A percentile compares a stretch with the other conserved stretches of the same genome.
phyloP scores from a whole-genome alignment of 2,329 filamentous ascomycete species.

The Fusarium domesticum region DNA sequence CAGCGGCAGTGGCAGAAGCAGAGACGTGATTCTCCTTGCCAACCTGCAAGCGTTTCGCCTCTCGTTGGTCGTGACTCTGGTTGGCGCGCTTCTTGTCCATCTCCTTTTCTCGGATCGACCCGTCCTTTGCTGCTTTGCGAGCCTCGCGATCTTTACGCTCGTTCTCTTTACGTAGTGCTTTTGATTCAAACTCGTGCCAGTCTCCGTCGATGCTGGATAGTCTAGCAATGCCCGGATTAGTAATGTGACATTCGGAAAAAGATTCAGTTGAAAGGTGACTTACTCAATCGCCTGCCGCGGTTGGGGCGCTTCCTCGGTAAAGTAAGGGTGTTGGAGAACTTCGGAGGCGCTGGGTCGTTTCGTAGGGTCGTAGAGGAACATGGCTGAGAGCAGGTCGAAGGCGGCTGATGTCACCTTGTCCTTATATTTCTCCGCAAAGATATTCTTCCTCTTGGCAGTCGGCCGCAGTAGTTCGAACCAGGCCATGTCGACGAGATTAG shows the following conservation, averaged over 20 bases:
- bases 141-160: conserved; percentile 62
- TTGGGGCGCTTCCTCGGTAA: conserved; percentile 74
- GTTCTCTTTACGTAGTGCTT: conserved; percentile 86
- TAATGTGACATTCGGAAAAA: conserved; percentile 1
- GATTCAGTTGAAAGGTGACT: conserved; percentile 38
- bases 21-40: conserved; percentile 24
- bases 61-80: conserved; percentile 32
- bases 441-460: conserved; percentile 65
- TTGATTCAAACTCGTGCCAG: conserved; percentile 99
- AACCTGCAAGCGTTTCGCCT: conserved; percentile 36
- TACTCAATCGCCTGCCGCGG: conserved; percentile 79
- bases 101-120: conserved; percentile 29
- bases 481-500: conserved; percentile 84
- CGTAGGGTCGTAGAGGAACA: conserved; percentile 86
- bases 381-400: conserved; percentile 75
- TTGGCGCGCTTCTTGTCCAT: conserved; percentile 41
- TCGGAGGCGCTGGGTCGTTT: conserved; percentile 80
- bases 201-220: conserved; percentile 82
- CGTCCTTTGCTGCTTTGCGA: conserved; percentile 43
- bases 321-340: conserved; percentile 85
- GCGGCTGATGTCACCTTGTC: conserved; percentile 74
- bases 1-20: conserved; percentile 4
- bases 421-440: conserved; percentile 81
- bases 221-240: conserved; percentile 47
- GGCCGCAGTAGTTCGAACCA: conserved; percentile 94